These are phyloP conservation scores for Scutellaria galericulata DNA, from an alignment of 257 asterid genomes.

Conservation along the genomic window DNA sequence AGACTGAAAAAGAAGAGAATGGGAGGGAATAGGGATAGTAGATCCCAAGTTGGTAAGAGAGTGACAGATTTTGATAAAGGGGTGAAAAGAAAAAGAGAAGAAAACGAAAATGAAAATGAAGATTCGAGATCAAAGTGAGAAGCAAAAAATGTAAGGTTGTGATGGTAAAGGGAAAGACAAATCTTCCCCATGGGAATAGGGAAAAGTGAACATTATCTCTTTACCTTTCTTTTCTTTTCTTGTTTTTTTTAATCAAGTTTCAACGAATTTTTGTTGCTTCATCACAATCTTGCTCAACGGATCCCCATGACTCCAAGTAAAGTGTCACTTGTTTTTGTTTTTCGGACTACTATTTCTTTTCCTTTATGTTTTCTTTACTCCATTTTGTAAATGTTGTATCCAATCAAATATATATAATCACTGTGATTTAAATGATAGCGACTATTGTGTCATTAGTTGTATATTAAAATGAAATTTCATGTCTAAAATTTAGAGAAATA, in stretches of 20 bases:
- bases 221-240: conserved; percentile 38
- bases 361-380: neutral
- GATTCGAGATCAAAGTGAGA: conserved; percentile 58
- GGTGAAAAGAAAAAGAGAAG: conserved; percentile 9
- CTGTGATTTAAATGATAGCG: too few relatives aligned
- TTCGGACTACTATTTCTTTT: conserved; percentile 10
- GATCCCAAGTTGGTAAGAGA: conserved; percentile 62
- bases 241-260: conserved; percentile 35
- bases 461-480: too few relatives aligned
- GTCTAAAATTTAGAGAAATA: too few relatives aligned
- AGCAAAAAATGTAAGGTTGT: conserved; percentile 38
- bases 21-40: conserved; percentile 33
- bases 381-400: neutral
- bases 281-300: conserved; percentile 45
- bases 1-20: conserved; percentile 49
- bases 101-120: neutral
- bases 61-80: conserved; percentile 50
- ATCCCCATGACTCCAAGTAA: conserved; percentile 55
- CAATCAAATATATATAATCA: too few relatives aligned
- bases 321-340: conserved; percentile 41
- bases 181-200: conserved; percentile 64
- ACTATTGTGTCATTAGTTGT: neutral
- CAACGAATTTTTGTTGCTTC: conserved; percentile 48
- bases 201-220: conserved; percentile 47
- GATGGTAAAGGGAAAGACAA: conserved; percentile 46